Conservation (phyloP, 2,329 filamentous ascomycete genomes). For the Neocatenulostroma microsporum region DNA sequence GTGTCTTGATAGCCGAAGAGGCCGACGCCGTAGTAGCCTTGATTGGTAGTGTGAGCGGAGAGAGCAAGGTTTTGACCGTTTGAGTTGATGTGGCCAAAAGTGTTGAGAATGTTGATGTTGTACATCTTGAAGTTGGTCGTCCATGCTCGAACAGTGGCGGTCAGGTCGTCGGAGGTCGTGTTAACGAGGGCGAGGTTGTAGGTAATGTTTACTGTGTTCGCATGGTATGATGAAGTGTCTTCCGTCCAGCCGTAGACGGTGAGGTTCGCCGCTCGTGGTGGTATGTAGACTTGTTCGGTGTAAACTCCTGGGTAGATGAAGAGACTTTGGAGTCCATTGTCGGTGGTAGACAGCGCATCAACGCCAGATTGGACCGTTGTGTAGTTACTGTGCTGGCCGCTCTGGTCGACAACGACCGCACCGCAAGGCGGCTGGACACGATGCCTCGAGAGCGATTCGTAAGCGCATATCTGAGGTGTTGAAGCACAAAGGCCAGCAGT, state of each 20-base stretch:
- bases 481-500: too few species aligned
- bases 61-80: slow-evolving; percentile 49
- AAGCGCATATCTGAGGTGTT: too few species aligned
- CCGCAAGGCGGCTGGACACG: slow-evolving; percentile 47
- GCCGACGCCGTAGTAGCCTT: slow-evolving; percentile 52
- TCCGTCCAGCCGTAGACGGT: slow-evolving; percentile 54
- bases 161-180: slow-evolving; percentile 47
- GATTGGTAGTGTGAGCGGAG: slow-evolving; percentile 42
- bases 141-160: slow-evolving; percentile 42
- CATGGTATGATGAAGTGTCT: slow-evolving; percentile 44
- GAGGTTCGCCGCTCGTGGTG: slow-evolving; percentile 41
- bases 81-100: slow-evolving; percentile 29
- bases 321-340: slow-evolving; percentile 48
- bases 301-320: slow-evolving; percentile 57
- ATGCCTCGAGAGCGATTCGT: too few species aligned
- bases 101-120: slow-evolving; percentile 53
- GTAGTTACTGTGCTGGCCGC: slow-evolving; percentile 33
- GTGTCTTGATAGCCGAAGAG: slow-evolving; percentile 52
- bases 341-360: slow-evolving; percentile 48
- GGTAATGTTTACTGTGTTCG: slow-evolving; percentile 53
- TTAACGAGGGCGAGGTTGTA: slow-evolving; percentile 41
- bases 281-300: slow-evolving; percentile 52
- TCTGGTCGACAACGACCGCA: slow-evolving; percentile 42
- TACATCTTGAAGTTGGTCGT: slow-evolving; percentile 51
- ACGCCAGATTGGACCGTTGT: slow-evolving; percentile 51